phyloP scores from a whole-genome alignment of 2,329 filamentous ascomycete genomes.

The Colletotrichum phormii region DNA sequence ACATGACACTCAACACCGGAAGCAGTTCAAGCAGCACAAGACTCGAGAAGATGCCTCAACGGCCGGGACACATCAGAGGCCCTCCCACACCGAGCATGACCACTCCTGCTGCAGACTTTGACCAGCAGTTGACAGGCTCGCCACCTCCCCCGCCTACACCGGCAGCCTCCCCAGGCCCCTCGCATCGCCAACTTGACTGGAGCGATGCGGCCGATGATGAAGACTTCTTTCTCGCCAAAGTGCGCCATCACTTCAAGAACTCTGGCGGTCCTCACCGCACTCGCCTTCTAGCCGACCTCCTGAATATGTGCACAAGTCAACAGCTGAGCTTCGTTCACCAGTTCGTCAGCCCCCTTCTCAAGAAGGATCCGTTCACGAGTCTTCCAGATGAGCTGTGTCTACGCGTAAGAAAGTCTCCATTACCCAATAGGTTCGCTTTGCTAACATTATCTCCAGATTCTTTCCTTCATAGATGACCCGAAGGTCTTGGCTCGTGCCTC shows the following conservation, averaged over 20 bases:
- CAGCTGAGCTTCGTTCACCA: slow-evolving; percentile 96
- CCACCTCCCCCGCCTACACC: slow-evolving; percentile 75
- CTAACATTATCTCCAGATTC: slow-evolving; percentile 67
- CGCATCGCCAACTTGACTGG: slow-evolving; percentile 76
- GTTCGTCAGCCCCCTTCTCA: slow-evolving; percentile 92
- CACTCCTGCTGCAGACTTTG: slow-evolving; percentile 72
- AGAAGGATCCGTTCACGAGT: slow-evolving; percentile 94
- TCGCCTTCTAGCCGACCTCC: slow-evolving; percentile 84
- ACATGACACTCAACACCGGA: slow-evolving; percentile 65
- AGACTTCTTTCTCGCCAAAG: slow-evolving; percentile 83
- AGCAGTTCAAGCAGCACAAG: slow-evolving; percentile 57
- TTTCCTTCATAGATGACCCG: slow-evolving; percentile 97
- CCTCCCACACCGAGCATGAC: slow-evolving; percentile 76
- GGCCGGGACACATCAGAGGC: slow-evolving; percentile 60
- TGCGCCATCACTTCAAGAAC: slow-evolving; percentile 83
- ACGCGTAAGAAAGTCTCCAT: slow-evolving; percentile 66
- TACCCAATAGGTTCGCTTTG: neutral
- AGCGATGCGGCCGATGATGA: slow-evolving; percentile 83
- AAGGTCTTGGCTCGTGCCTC: slow-evolving; percentile 93
- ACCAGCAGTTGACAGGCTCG: slow-evolving; percentile 70
- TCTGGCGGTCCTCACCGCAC: slow-evolving; percentile 82
- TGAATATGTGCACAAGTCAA: slow-evolving; percentile 95
- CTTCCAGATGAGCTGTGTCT: slow-evolving; percentile 94
- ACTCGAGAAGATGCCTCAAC: slow-evolving; percentile 66
- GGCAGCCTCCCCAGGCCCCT: slow-evolving; percentile 73